Evolutionary conservation across 129 eudicot genomes (phyloP), one percentile per base, ranked within the genome.

Genomic region (Flaveria brownii): DNA sequence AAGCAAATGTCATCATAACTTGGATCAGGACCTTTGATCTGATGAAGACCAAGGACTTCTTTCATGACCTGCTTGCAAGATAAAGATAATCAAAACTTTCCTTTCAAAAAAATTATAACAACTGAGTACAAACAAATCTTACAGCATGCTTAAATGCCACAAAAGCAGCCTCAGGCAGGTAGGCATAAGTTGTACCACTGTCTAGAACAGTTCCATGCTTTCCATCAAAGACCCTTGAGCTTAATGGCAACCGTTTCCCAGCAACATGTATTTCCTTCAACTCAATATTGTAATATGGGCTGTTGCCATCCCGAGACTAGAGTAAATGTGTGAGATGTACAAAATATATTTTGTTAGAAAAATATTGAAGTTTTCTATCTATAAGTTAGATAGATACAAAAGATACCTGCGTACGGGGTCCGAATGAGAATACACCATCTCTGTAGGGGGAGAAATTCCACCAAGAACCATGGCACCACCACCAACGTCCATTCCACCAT

Each of bases 391-490:
- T 76, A 78, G 71, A 77, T 73, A 68, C 79, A 72, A 76, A 73
- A 84, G 83, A 75, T 88, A 95, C 99, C 97, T 95, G 70, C 99
- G 94, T 9, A 50, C 88, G 62, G 99, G 90, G 81, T 95, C 91
- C n/a, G 99, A 95, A 68, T 77, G 82, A 57, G 86, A 70, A 77
- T 81, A 95, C 61, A 89, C 92, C 99, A 91, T 95, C 60, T 83
- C 92, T 13, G 78, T 64, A 61, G 99, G 99, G 28, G 94, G 86
- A 36, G 89, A 73, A 59, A 95, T 83, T 55, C 90, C 90, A 70
- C 99, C 99, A 81, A 95, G 99, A 77, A 95, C 88, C 99, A 95
- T 95, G 8, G 99, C 89, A 36, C 99, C 99, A 83, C 99, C 99
- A 77, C 99, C 92, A 49, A 91, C 85, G 77, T 91, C 97, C 97